Evolutionary conservation across 2,329 filamentous ascomycete species (phyloP), one percentile per base, ranked within the genome.

Genomic region (Clonostachys byssicola): DNA sequence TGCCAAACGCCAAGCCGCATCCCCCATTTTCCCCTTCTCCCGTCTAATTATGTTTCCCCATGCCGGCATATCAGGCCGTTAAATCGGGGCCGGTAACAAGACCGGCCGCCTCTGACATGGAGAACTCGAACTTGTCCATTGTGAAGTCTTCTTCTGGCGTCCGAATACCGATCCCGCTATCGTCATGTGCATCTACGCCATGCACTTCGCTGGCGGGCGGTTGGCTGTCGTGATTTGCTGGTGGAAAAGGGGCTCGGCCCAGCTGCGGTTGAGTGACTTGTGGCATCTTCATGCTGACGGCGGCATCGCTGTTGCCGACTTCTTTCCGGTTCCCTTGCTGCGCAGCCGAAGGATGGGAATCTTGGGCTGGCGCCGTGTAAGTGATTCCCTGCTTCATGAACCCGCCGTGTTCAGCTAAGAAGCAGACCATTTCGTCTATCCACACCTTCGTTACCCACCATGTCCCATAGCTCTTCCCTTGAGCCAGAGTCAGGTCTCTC

Each of bases 371-470:
- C 12, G 14, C 36, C 14, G 36, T 18, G 17, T n/a, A 39, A 18
- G 36, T 20, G 7, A 20, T 35, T 18, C n/a, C 40, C 9, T 35
- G 44, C 7, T 36, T 40, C 12, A 96, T 84, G 61, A 96, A 96
- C 0, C 92, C 92, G 44, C 92, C 92, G 57, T 92, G 85, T 58
- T 95, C 90, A 1, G 89, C 90, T 55, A 96, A 75, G 78, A 95
- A 96, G 48, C 87, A 78, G 44, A 91, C 83, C 89, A 95, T 95
- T 69, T 97, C 92, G 60, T 96, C 92, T 45, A 96, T 81, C 77
- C 92, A 97, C 49, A 92, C 92, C 64, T 96, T 96, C 5, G 91
- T 91, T 49, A 96, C 88, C 89, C 89, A 94, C 90, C 90, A 95
- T 6, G 88, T 85, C n/a, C 88, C 86, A 60, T 92, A 95, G 59